phyloP scores from a whole-genome alignment of 1,284 basidiomycete species.

The Mycena sp. region DNA sequence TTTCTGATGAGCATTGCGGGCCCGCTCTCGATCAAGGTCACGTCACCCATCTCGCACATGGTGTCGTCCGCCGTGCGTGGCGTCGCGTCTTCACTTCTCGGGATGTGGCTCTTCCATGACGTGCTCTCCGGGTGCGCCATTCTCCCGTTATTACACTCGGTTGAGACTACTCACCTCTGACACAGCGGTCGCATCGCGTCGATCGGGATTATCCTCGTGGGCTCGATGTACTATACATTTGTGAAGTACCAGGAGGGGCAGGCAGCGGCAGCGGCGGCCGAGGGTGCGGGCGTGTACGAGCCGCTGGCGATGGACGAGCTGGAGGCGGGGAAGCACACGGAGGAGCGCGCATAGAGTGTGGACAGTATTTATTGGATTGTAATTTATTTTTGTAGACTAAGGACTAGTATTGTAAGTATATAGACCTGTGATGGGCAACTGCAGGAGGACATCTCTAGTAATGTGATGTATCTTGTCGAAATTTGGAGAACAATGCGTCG shows the following conservation, averaged over 20 bases:
- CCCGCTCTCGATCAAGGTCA: conserved; percentile 88
- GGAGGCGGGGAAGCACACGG: conserved; percentile 34
- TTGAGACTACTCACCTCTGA: neutral
- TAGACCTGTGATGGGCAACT: too few species aligned
- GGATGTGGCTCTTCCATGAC: conserved; percentile 80
- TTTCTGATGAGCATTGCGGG: conserved; percentile 92
- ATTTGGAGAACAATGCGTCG: too few species aligned
- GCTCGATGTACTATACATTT: conserved; percentile 89
- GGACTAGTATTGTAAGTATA: neutral
- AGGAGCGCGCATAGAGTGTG: neutral
- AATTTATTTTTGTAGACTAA: neutral
- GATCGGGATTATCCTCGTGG: conserved; percentile 79
- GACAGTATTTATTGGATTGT: neutral
- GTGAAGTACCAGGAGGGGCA: conserved; percentile 78
- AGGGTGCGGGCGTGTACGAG: conserved; percentile 49
- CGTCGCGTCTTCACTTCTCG: conserved; percentile 81
- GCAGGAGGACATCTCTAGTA: too few species aligned
- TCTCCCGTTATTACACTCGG: conserved; percentile 46
- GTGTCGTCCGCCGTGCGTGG: conserved; percentile 86
- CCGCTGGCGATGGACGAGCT: conserved; percentile 52
- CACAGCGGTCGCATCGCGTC: conserved; percentile 80
- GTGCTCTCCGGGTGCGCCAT: conserved; percentile 72
- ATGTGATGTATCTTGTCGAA: too few species aligned
- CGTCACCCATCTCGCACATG: conserved; percentile 93
- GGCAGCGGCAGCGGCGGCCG: conserved; percentile 56